phyloP scores from a whole-genome alignment of 495 filamentous ascomycete species.

The Xylaria bambusicola region DNA sequence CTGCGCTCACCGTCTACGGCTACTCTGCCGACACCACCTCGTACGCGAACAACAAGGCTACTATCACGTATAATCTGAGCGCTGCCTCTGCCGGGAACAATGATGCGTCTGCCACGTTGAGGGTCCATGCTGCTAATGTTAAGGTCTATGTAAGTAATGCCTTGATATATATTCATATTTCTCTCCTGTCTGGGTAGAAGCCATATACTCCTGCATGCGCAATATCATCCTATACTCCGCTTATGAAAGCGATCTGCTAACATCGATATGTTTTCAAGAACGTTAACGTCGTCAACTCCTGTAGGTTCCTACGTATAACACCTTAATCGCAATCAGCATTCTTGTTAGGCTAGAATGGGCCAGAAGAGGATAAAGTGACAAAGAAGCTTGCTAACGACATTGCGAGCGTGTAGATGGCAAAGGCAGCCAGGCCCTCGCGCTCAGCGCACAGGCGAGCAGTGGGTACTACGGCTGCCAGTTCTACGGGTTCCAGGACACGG shows the following conservation, averaged over 20 bases:
- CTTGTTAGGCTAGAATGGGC: background rate
- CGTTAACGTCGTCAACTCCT: slow-evolving; percentile 60
- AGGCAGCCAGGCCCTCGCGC: slow-evolving; percentile 60
- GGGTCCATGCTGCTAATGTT: slow-evolving; percentile 53
- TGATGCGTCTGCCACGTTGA: slow-evolving; percentile 56
- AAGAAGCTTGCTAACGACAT: background rate
- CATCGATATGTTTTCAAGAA: slow-evolving; percentile 40
- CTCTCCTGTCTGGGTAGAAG: no score
- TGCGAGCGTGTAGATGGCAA: slow-evolving; percentile 34
- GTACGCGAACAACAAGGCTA: slow-evolving; percentile 61
- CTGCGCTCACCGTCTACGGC: slow-evolving; percentile 61
- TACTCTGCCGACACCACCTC: slow-evolving; percentile 57
- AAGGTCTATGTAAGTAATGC: slow-evolving; percentile 48
- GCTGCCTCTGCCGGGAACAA: slow-evolving; percentile 44
- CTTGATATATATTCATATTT: background rate
- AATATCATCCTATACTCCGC: no score
- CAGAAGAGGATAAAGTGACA: background rate
- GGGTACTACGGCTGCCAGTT: slow-evolving; percentile 63
- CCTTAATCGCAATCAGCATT: no score
- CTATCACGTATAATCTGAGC: slow-evolving; percentile 52
- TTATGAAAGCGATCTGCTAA: slow-evolving; percentile 8
- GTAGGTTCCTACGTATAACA: no score
- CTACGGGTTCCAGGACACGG: slow-evolving; percentile 63
- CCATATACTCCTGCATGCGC: no score
- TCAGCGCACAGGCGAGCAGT: slow-evolving; percentile 55